Percentiles rank a stretch among this genome's conserved stretches.
These are phyloP conservation scores for Austroboletus niveus DNA, from an alignment of 1,284 basidiomycete species.

Conservation along the genomic window DNA sequence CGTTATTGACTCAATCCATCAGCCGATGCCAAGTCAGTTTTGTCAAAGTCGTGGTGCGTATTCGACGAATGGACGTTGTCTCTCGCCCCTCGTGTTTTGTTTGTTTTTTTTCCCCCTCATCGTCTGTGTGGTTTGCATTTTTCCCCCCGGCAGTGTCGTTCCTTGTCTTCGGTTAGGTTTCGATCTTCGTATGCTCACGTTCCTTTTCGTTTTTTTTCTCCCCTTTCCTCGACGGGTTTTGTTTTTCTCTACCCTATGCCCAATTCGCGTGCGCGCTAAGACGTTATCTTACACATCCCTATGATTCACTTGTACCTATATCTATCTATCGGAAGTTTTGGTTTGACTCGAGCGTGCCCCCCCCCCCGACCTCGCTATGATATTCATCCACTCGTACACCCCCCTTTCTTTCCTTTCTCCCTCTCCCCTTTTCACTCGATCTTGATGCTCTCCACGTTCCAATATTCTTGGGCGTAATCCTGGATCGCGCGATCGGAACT, in stretches of 20 bases:
- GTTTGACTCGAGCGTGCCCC: slow-evolving; percentile 2
- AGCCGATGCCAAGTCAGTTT: too few species aligned
- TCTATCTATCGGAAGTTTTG: slow-evolving; percentile 1
- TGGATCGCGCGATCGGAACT: slow-evolving; percentile 88
- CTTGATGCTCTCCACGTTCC: slow-evolving; percentile 60
- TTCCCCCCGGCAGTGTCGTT: neutral
- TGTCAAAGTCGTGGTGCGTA: too few species aligned
- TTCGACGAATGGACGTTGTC: too few species aligned
- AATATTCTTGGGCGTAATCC: slow-evolving; percentile 83
- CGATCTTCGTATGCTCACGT: neutral
- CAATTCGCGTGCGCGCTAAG: slow-evolving; percentile 9
- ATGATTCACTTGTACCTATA: neutral
- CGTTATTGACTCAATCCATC: too few species aligned
- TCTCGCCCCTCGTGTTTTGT: too few species aligned
- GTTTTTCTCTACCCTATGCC: slow-evolving; percentile 1
- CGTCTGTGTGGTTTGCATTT: neutral
- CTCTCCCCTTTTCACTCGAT: slow-evolving; percentile 24
- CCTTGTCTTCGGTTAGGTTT: neutral
- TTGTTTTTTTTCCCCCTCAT: too few species aligned
- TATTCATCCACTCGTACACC: neutral
- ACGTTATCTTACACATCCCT: slow-evolving; percentile 11
- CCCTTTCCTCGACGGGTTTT: too few species aligned
- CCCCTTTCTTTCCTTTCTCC: neutral
- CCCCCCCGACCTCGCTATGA: slow-evolving; percentile 4
- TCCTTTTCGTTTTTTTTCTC: slow-evolving; percentile 2